A percentile compares a stretch with the other conserved stretches of the same genome.
These are phyloP conservation scores for Solanum hybrid DNA, from an alignment of 305 asterid species.

Conservation along the genomic window DNA sequence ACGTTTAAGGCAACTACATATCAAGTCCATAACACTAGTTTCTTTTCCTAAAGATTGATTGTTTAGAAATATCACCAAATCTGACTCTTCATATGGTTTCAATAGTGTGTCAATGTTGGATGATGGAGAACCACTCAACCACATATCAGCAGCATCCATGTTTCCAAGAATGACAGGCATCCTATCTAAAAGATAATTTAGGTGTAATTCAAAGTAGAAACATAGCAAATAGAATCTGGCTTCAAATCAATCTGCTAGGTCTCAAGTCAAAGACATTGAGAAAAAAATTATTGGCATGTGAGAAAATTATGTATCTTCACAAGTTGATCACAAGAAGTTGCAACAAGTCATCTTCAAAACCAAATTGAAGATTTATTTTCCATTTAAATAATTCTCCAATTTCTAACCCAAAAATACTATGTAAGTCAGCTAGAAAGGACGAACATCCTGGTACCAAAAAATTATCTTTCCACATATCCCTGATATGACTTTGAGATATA, in stretches of 20 bases:
- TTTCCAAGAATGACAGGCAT: constrained; percentile 89
- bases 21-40: neutral
- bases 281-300: neutral
- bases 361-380: neutral
- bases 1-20: constrained; percentile 5
- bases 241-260: neutral
- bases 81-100: constrained; percentile 69
- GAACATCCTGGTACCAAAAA: neutral
- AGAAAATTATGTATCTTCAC: neutral
- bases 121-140: constrained; percentile 54
- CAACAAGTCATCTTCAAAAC: neutral
- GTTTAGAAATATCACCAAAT: constrained; percentile 42
- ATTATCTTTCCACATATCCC: neutral
- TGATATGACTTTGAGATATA: neutral
- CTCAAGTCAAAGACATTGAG: neutral
- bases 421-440: neutral
- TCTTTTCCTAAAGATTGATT: neutral
- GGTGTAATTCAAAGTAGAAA: neutral
- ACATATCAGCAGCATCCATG: constrained; percentile 58
- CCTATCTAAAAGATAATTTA: constrained; percentile 46
- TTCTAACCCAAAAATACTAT: neutral
- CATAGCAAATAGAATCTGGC: neutral
- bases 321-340: neutral
- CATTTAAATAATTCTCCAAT: neutral
- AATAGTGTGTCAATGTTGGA: constrained; percentile 52